phyloP scores from a whole-genome alignment of 495 filamentous ascomycete species.

The Lentithecium fluviatile region DNA sequence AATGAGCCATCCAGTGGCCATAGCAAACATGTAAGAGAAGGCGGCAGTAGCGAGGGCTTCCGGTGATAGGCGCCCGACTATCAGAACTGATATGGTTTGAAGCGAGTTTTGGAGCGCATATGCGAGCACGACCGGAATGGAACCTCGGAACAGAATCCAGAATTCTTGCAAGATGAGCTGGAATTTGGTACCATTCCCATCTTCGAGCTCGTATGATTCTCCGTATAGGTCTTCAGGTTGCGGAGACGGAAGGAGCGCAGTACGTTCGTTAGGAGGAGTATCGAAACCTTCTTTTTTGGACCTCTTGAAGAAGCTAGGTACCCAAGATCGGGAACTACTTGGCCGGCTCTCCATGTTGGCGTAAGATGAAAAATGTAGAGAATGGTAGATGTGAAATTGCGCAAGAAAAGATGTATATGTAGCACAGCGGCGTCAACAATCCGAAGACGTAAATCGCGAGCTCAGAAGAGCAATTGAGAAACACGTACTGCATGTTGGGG shows the following conservation, averaged over 20 bases:
- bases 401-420: conserved; percentile 1
- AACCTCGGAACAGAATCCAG: conserved; percentile 63
- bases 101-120: conserved; percentile 88
- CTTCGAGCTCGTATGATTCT: conserved; percentile 39
- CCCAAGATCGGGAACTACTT: conserved; percentile 37
- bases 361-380: neutral
- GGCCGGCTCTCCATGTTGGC: conserved; percentile 38
- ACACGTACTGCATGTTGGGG: neutral
- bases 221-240: conserved; percentile 30
- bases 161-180: conserved; percentile 60
- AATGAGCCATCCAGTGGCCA: conserved; percentile 87
- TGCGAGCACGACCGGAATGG: conserved; percentile 80
- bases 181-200: conserved; percentile 31
- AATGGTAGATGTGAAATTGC: neutral
- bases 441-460: neutral
- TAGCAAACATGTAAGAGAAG: conserved; percentile 93
- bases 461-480: neutral
- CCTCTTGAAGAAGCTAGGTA: conserved; percentile 37
- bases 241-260: conserved; percentile 36
- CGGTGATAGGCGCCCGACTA: conserved; percentile 78
- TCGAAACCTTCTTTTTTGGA: conserved; percentile 24
- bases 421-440: neutral
- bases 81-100: conserved; percentile 79
- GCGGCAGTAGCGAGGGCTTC: conserved; percentile 80
- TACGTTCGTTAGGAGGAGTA: conserved; percentile 30